Evolutionary conservation across 179 eudicot species (phyloP), one percentile per base, ranked within the genome.

Genomic region (Beta corolliflora): DNA sequence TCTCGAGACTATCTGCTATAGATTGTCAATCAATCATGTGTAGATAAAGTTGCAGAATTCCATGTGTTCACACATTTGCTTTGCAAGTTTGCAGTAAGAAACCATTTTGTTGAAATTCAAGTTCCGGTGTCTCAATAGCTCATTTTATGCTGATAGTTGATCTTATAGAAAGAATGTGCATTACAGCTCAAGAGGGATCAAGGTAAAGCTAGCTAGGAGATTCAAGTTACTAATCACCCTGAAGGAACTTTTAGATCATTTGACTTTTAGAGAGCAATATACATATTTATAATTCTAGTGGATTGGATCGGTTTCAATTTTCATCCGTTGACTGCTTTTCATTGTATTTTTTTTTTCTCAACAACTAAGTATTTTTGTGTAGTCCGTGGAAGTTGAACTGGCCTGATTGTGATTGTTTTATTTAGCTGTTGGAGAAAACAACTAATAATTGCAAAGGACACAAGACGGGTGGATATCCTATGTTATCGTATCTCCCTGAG

Each of bases 351-450:
- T 15, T 12, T 36, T 36, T 36, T 67, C 10, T 14, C 70, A 31
- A 66, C 18, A 67, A 31, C 19, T 7, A 10, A 7, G 14, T 58
- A 15, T 58, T 18, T 13, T 16, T 12, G 29, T 67, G 29, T 67
- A 36, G 21, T 67, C 11, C 19, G 13, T 45, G 23, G 11, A 69
- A 69, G 21, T 16, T 41, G 50, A 44, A 50, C 3, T 58, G 67
- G 25, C 29, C 21, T 3, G 10, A 52, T 75, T 41, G 21, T 74
- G 54, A 25, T 10, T 11, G 9, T 44, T 65, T 66, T 48, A 72
- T 87, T 50, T 75, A 96, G 98, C 69, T 91, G 92, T 82, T 96
- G 96, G 97, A 91, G 93, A 84, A 96, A 91, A 85, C 99, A 96
- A 84, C 82, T 96, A 68, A 71, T 77, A n/a, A 83, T 83, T 44